These are phyloP conservation scores for Moniliophthora roreri DNA, from an alignment of 1,284 basidiomycete genomes.

Conservation along the genomic window DNA sequence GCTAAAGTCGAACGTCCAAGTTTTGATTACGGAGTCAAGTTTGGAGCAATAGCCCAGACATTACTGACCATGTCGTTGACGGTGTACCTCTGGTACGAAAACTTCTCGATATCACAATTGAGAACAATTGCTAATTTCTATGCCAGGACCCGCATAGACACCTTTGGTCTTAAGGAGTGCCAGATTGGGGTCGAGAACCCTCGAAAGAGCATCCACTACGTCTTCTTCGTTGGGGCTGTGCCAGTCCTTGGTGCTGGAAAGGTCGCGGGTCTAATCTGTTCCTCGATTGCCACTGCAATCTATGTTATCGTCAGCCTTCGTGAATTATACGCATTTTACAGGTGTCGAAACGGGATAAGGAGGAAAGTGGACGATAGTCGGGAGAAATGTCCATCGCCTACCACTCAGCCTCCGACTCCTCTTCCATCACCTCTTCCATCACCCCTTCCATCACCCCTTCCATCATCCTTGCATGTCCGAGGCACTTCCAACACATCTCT, in stretches of 20 bases:
- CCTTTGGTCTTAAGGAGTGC: conserved; percentile 26
- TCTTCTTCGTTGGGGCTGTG: conserved; percentile 32
- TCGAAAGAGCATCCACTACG: conserved; percentile 19
- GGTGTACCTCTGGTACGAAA: conserved; percentile 36
- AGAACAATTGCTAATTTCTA: too few species aligned
- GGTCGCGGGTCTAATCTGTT: conserved; percentile 31
- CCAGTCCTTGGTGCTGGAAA: conserved; percentile 30
- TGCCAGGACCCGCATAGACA: conserved; percentile 23
- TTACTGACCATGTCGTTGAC: conserved; percentile 37
- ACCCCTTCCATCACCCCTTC: not conserved
- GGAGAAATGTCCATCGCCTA: too few species aligned
- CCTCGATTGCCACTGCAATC: conserved; percentile 27
- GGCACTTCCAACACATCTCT: not conserved
- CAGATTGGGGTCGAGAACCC: not conserved
- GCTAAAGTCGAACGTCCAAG: conserved; percentile 12
- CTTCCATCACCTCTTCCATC: not conserved
- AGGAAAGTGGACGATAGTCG: too few species aligned
- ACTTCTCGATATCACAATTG: too few species aligned
- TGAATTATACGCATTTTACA: conserved; percentile 28
- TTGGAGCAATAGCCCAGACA: conserved; percentile 37
- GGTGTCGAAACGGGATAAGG: conserved; percentile 8
- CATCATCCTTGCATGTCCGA: not conserved
- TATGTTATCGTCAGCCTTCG: conserved; percentile 33
- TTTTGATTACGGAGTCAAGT: conserved; percentile 33
- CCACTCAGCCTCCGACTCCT: not conserved